Base-by-base conservation (phyloP, 208 protist species). In the Wallacemonas collosoma region DNA sequence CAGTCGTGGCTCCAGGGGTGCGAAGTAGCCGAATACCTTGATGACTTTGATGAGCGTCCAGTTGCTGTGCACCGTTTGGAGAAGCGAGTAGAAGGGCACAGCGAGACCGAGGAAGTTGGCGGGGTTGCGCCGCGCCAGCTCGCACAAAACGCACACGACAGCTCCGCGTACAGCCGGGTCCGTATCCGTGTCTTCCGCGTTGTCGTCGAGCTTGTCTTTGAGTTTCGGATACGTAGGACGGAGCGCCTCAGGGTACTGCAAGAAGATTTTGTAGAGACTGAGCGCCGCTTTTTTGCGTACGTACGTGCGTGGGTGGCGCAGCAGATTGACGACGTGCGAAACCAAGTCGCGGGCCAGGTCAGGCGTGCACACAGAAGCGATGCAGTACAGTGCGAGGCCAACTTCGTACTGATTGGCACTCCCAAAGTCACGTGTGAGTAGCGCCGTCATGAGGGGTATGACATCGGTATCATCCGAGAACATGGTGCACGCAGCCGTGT, bases 1-100 rank as follows among this genome's bases (percentile, higher is more conserved):
- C 0, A 99, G 85, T 9, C 98, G 83, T n/a, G 97, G 97, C 82
- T 99, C 98, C 2, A 98, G 75, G 45, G 98, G 97, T 4, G 91
- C 88, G 43, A 99, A 94, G 44, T 98, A 91, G 15, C 94, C 97
- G 76, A 99, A 98, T 43, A 99, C 89, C 84, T 99, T 99, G 7
- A 99, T 89, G 72, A 99, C 96, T 69, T 99, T 99, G 76, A 99
- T 99, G 11, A 99, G 80, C 67, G 98, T 99, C 98, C 98, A 99
- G 88, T 99, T 99, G 88, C 98, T 99, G 58, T 93, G 86, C 54
- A 97, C 81, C 11, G 73, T 90, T 2, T 85, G 97, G 11, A 99
- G 88, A 5, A 99, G 82, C 11, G 98, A 97, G 81, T 98, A 99
- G 58, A 99, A 97, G 15, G 91, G 83, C 3, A 99, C 98, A 1